Evolutionary conservation across 495 filamentous ascomycete genomes (phyloP).

Genomic region (Daldinia childiae): DNA sequence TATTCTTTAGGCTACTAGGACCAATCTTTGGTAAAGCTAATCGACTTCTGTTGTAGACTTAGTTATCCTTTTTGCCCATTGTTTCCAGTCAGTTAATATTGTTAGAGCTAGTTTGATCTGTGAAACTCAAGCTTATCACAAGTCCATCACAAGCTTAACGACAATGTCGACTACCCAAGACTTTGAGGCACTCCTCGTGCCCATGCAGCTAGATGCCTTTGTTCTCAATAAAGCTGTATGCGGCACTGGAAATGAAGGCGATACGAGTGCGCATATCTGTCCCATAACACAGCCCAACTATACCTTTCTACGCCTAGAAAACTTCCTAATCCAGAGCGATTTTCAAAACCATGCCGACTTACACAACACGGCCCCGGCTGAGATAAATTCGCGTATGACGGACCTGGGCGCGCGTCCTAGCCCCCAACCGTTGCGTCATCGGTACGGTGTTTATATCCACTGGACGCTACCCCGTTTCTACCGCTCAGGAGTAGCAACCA

Average conservation of each 20-base stretch:
- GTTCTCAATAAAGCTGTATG: constrained; percentile 51
- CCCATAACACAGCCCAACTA: constrained; percentile 68
- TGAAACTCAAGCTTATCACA: not conserved
- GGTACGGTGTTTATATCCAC: constrained; percentile 62
- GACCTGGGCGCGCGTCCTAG: constrained; percentile 48
- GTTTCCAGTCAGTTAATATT: not conserved
- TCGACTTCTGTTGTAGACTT: not conserved
- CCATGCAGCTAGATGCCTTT: constrained; percentile 57
- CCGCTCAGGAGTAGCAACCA: constrained; percentile 45
- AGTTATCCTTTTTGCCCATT: not conserved
- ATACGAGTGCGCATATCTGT: constrained; percentile 50
- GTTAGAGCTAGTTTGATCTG: not conserved
- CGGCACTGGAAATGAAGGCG: constrained; percentile 22
- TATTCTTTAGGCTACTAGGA: not conserved
- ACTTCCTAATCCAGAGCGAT: constrained; percentile 52
- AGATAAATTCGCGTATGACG: constrained; percentile 54
- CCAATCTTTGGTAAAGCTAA: not conserved
- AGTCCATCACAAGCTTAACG: not conserved
- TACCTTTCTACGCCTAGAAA: constrained; percentile 55
- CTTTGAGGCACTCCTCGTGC: constrained; percentile 22
- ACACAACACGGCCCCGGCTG: constrained; percentile 49
- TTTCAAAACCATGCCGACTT: constrained; percentile 56
- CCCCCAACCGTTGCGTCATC: constrained; percentile 32
- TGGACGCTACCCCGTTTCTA: constrained; percentile 62
- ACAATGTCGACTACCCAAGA: not conserved